phyloP scores from a whole-genome alignment of 2,329 filamentous ascomycete genomes.

The Dendryphion nanum region DNA sequence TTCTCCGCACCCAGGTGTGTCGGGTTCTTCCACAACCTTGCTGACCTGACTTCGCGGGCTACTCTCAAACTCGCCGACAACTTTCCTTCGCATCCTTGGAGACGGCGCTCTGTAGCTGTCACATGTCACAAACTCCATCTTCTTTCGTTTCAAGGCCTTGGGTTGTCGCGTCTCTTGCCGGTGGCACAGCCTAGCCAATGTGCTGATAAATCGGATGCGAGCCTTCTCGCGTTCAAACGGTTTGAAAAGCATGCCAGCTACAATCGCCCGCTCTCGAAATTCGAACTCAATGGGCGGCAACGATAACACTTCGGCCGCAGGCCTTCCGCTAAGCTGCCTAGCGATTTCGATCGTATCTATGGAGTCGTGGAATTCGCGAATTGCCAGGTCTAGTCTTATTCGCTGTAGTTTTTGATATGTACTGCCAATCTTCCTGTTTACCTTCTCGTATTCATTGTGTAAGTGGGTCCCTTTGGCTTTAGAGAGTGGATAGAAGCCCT shows the following conservation, averaged over 20 bases:
- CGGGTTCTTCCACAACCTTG: slow-evolving; percentile 7
- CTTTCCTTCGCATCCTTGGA: background rate
- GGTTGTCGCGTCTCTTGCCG: slow-evolving; percentile 12
- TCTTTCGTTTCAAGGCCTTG: slow-evolving; percentile 12
- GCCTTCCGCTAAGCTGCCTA: slow-evolving; percentile 13
- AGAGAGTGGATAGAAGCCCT: slow-evolving; percentile 12
- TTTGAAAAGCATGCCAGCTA: slow-evolving; percentile 16
- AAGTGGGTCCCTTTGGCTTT: slow-evolving; percentile 8
- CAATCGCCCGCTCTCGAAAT: slow-evolving; percentile 13
- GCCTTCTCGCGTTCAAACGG: slow-evolving; percentile 11
- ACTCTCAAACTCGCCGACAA: background rate
- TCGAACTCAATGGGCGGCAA: slow-evolving; percentile 12
- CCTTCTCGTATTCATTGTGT: slow-evolving; percentile 11
- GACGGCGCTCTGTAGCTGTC: background rate
- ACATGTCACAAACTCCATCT: background rate
- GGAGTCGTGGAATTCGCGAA: slow-evolving; percentile 13
- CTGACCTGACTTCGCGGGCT: background rate
- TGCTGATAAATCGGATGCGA: slow-evolving; percentile 11
- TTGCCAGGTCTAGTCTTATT: slow-evolving; percentile 9
- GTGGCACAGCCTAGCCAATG: slow-evolving; percentile 11
- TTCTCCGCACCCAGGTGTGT: slow-evolving; percentile 3
- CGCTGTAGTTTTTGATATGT: slow-evolving; percentile 11
- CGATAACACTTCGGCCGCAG: slow-evolving; percentile 12
- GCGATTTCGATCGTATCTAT: slow-evolving; percentile 17
- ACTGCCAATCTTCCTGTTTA: slow-evolving; percentile 11